Evolutionary conservation across 306 rosid species (phyloP).

Genomic region (Prunus padus): DNA sequence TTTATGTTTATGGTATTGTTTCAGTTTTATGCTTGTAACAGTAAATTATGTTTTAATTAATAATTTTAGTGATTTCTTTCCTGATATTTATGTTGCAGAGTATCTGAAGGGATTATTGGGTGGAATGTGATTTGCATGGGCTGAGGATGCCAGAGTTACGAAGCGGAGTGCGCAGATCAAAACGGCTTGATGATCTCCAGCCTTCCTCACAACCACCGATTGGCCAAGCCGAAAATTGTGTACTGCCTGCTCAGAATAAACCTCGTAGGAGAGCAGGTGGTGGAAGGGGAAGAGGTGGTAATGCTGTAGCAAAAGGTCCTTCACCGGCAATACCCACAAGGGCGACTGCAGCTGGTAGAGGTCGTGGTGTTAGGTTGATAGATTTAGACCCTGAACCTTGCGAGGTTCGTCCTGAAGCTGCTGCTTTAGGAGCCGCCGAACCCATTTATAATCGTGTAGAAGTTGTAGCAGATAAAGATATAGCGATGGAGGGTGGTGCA

Average conservation of each 20-base stretch:
- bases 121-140: slow-evolving; percentile 93
- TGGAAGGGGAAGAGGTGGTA: slow-evolving; percentile 88
- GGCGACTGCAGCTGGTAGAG: slow-evolving; percentile 86
- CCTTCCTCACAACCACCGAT: slow-evolving; percentile 60
- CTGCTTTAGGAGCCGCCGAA: slow-evolving; percentile 60
- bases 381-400: slow-evolving; percentile 84
- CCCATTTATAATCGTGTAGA: slow-evolving; percentile 55
- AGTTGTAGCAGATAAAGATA: slow-evolving; percentile 68
- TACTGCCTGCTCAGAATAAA: slow-evolving; percentile 63
- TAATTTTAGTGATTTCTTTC: slow-evolving; percentile 6
- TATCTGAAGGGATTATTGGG: slow-evolving; percentile 24
- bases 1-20: neutral
- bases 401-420: slow-evolving; percentile 59
- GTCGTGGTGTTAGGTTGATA: slow-evolving; percentile 80
- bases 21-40: neutral
- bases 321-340: slow-evolving; percentile 75
- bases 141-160: slow-evolving; percentile 99
- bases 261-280: slow-evolving; percentile 75
- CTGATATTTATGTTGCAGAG: slow-evolving; percentile 39
- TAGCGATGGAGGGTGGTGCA: slow-evolving; percentile 81
- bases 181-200: slow-evolving; percentile 92
- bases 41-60: neutral
- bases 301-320: slow-evolving; percentile 81
- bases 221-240: slow-evolving; percentile 72
- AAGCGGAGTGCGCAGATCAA: slow-evolving; percentile 96